Evolutionary conservation across 148 eudicot species (phyloP), one percentile per base, ranked within the genome.

Genomic region (Fallopia convolvulus): DNA sequence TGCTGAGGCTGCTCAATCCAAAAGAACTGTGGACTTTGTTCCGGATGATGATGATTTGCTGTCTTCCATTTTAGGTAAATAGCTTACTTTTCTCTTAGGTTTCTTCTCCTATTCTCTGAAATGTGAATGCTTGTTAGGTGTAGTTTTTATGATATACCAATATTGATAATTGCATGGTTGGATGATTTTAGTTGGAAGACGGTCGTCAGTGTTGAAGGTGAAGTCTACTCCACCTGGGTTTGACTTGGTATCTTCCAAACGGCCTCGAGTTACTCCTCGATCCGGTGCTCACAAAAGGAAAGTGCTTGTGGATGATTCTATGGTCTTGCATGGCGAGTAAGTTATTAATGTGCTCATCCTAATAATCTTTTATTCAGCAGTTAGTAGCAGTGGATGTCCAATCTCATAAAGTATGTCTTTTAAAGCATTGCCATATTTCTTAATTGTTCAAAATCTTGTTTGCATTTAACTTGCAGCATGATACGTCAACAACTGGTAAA

Each of bases 311-410:
- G 99, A 95, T 74, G 99, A 91, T 70, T 81, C 84, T 32, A 95
- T 89, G 87, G 97, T 95, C 80, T 84, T 95, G 88, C 97, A 95
- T 83, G 99, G 99, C 89, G 99, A 95, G 99, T 95, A 91, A 81
- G 99, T 90, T 66, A 60, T 75, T 71, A 18, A 46, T 58, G 74
- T 58, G 17, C 65, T 71, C 26, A 74, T 48, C 20, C 46, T 75
- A 53, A 75, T 48, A 75, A 21, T 42, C 20, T 17, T 40, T 71
- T 33, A 3, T 71, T 55, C 61, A n/a, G 26, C 26, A n/a, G 21
- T 7, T 63, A 63, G 70, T 63, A 18, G 5, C 39, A 63, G 70
- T 33, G 72, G 5, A 68, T 68, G 46, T 10, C 21, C 72, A 68
- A 68, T 9, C 8, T 68, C 18, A 12, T 68, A 3, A 65, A 65